Evolutionary conservation across 2,329 filamentous ascomycete species (phyloP).

Genomic region (Chaetomiaceae sp.): DNA sequence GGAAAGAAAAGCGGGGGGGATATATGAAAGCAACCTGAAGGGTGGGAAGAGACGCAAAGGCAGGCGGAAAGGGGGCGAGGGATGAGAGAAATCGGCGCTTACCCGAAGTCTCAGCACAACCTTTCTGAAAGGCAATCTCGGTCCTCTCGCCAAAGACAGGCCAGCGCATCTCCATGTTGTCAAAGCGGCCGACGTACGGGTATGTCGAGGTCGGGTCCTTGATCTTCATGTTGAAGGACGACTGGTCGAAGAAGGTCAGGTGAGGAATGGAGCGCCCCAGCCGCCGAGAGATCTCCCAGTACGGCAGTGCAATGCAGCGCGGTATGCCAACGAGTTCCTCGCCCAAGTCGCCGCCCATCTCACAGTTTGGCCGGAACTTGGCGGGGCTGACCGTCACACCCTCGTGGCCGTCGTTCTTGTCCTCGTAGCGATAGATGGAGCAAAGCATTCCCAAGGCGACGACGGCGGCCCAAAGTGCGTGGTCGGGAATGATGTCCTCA

Average conservation of each 20-base stretch:
- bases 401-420: constrained; percentile 48
- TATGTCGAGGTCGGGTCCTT: constrained; percentile 44
- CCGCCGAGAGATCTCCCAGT: constrained; percentile 46
- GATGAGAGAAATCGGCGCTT: too few species aligned
- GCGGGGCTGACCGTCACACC: constrained; percentile 38
- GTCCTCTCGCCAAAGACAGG: constrained; percentile 50
- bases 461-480: constrained; percentile 49
- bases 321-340: constrained; percentile 48
- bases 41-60: too few species aligned
- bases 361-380: constrained; percentile 35
- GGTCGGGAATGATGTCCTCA: constrained; percentile 46
- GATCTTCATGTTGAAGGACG: constrained; percentile 50
- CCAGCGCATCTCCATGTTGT: constrained; percentile 52
- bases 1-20: too few species aligned
- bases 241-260: constrained; percentile 50
- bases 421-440: constrained; percentile 51
- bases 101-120: constrained; percentile 45
- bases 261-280: constrained; percentile 51
- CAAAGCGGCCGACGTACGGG: constrained; percentile 48
- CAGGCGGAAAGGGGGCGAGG: too few species aligned
- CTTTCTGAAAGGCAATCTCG: constrained; percentile 49
- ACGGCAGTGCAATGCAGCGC: constrained; percentile 44
- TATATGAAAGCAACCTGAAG: too few species aligned
- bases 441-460: constrained; percentile 50
- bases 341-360: constrained; percentile 48